phyloP scores from a whole-genome alignment of 2,329 filamentous ascomycete species.

The Colletotrichum aenigma region DNA sequence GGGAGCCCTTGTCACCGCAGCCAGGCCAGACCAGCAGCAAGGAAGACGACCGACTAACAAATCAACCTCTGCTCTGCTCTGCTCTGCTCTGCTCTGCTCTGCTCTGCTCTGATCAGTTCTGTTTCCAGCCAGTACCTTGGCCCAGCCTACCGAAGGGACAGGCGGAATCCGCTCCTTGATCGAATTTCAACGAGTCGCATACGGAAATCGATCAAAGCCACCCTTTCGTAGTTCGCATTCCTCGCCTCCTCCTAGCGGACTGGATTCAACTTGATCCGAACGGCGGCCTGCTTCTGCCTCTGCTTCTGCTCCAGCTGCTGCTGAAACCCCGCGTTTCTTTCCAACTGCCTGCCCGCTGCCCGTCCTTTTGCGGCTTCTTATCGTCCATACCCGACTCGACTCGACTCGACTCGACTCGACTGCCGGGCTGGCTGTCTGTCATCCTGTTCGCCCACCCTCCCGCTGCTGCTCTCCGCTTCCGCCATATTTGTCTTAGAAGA shows the following conservation, averaged over 20 bases:
- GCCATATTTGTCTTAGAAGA: conserved; percentile 14
- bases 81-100: background rate
- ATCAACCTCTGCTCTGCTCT: background rate
- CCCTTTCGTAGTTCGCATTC: background rate
- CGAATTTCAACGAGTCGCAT: background rate
- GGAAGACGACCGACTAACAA: background rate
- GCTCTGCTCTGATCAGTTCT: background rate
- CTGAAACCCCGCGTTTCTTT: conserved; percentile 8
- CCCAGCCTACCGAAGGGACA: background rate
- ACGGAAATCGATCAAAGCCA: background rate
- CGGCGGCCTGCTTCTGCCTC: background rate
- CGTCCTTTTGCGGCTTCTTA: background rate
- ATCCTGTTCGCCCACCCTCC: background rate
- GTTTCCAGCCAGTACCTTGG: background rate
- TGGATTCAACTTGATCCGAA: background rate
- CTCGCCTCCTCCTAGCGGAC: background rate
- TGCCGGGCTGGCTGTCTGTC: background rate
- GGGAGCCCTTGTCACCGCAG: background rate
- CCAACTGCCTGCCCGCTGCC: background rate
- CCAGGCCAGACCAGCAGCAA: background rate
- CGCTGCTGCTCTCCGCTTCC: background rate
- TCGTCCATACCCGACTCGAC: background rate
- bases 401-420: background rate
- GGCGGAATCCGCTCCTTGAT: background rate
- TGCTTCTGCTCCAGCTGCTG: background rate